phyloP scores from a whole-genome alignment of 1,284 basidiomycete genomes.

The Nidula niveotomentosa region DNA sequence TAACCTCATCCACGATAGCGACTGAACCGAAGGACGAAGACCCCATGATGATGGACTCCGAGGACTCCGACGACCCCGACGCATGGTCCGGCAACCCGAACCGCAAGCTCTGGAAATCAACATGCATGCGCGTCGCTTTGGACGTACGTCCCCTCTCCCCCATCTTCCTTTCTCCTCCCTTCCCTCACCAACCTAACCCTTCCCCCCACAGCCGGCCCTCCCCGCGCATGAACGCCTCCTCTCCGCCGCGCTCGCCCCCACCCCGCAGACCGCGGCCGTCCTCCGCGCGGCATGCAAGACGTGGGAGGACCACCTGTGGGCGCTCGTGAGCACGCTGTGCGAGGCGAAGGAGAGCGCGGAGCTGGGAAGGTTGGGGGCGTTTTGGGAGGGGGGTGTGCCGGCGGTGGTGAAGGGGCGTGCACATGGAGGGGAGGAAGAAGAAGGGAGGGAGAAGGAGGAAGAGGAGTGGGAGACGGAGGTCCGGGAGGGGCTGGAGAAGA shows the following conservation, averaged over 20 bases:
- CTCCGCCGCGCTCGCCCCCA: slow-evolving; percentile 87
- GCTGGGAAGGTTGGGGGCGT: slow-evolving; percentile 54
- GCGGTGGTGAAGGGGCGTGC: slow-evolving; percentile 31
- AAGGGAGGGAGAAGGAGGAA: slow-evolving; percentile 57
- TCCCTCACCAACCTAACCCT: too few relatives aligned
- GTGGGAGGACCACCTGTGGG: slow-evolving; percentile 98
- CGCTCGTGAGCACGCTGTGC: slow-evolving; percentile 81
- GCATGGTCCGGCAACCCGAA: slow-evolving; percentile 72
- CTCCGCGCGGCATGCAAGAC: slow-evolving; percentile 80
- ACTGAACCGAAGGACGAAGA: slow-evolving; percentile 52
- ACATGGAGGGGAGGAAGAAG: slow-evolving; percentile 7
- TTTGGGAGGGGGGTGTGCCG: slow-evolving; percentile 59
- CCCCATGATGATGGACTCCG: slow-evolving; percentile 26
- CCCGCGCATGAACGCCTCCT: slow-evolving; percentile 79
- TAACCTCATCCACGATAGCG: slow-evolving; percentile 26
- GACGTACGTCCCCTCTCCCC: slow-evolving; percentile 48
- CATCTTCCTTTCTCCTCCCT: not conserved
- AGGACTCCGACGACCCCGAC: slow-evolving; percentile 49
- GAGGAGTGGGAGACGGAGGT: slow-evolving; percentile 68
- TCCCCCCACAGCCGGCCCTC: slow-evolving; percentile 53
- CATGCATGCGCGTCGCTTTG: slow-evolving; percentile 77
- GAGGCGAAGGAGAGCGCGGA: slow-evolving; percentile 77
- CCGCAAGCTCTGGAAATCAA: slow-evolving; percentile 82
- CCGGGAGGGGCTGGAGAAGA: slow-evolving; percentile 45
- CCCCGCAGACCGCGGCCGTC: slow-evolving; percentile 70